Base-by-base conservation (phyloP, 345 rosid genomes). In the Dimocarpus longan region DNA sequence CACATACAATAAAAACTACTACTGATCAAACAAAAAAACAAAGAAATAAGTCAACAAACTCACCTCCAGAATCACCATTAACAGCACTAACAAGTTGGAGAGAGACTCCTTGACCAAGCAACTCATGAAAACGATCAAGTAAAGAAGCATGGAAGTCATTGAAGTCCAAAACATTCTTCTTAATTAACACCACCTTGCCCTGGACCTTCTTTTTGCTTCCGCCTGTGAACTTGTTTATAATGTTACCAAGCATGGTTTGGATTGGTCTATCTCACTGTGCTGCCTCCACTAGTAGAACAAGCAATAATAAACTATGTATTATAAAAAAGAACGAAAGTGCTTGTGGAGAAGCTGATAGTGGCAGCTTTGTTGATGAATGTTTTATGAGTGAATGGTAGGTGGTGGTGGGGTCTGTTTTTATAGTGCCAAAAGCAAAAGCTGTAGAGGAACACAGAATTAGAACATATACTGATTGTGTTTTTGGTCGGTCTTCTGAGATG, bases 181-280 rank as follows among this genome's bases (percentile, higher is more conserved):
- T 95, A 95, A 92, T 95, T 89, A 95, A 81, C 73, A 92, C 91
- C 52, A 89, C 96, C 21, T 80, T 91, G 8, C 97, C 98, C 67
- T 67, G 86, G 73, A 93, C 86, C 82, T 84, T 89, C 79, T 71
- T 79, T 59, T 59, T n/a, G 11, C 11, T 59, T 21, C 64, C 64
- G 1, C 11, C 26, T n/a, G 64, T 59, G 26, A 59, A 19, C 26
- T 59, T 59, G 64, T 59, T 12, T 19, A 52, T 16, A 52, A 59
- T 59, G 64, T 59, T 59, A 2, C 26, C 26, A n/a, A 59, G 11
- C 64, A 59, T 59, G 57, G 57, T 52, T 52, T 52, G 57, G n/a
- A 3, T 52, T 32, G 37, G 37, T 32, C 28, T 32, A 3, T 32
- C 37, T 46, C 52, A 46, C 10, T 46, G 8, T 46, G 52, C 5